Conservation (phyloP, 306 rosid species). For the Castanea mollissima region DNA sequence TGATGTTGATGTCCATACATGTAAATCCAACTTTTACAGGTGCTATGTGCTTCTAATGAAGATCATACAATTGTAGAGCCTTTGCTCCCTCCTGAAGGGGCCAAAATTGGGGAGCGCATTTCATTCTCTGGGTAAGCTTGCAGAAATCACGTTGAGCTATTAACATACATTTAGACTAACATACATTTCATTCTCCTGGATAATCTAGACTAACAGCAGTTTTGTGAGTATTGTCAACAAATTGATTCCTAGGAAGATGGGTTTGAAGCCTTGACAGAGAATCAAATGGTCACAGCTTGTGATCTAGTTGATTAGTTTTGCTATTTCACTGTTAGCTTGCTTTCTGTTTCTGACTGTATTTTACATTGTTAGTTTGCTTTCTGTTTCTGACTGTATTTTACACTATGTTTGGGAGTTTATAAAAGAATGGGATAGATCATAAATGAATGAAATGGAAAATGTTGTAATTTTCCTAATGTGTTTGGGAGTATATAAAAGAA, state of each 20-base stretch:
- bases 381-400: background rate
- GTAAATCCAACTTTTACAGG: conserved; percentile 48
- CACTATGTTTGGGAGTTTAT: too few species aligned
- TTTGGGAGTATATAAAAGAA: too few species aligned
- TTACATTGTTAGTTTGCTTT: background rate
- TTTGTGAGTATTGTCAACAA: background rate
- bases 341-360: background rate
- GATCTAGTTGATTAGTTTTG: background rate
- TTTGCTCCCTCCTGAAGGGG: conserved; percentile 86
- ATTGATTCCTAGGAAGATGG: background rate
- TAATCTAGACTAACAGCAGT: conserved; percentile 2
- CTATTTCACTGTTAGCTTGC: background rate
- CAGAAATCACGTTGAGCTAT: conserved; percentile 15
- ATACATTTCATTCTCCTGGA: too few species aligned
- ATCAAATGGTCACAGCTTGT: background rate
- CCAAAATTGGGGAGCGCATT: conserved; percentile 74
- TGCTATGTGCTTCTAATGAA: conserved; percentile 86
- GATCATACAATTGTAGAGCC: conserved; percentile 84
- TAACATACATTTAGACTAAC: background rate
- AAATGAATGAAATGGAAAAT: too few species aligned
- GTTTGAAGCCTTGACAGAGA: background rate
- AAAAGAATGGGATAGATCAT: too few species aligned
- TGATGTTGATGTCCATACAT: conserved; percentile 14
- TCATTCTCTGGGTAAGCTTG: conserved; percentile 69
- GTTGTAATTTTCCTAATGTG: too few species aligned